Percentiles rank a stretch among this genome's conserved stretches.
Evolutionary conservation across 1,284 basidiomycete genomes (phyloP).

Genomic region (Malassezia sympodialis): DNA sequence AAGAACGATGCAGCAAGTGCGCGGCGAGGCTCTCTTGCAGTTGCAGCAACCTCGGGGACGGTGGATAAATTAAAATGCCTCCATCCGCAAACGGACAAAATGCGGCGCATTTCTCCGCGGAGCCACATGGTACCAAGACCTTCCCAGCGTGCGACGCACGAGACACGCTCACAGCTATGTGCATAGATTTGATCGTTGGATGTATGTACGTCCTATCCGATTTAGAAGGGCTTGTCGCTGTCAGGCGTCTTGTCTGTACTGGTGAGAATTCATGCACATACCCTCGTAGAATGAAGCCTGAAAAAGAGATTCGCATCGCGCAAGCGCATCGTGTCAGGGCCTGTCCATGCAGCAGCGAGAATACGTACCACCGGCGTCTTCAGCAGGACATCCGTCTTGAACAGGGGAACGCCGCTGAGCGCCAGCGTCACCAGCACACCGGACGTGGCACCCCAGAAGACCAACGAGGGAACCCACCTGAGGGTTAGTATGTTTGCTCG

Average conservation of each 20-base stretch:
- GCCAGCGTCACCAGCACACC: constrained; percentile 11
- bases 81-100: neutral
- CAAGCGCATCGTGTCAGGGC: neutral
- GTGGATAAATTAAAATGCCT: neutral
- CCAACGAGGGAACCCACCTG: constrained; percentile 18
- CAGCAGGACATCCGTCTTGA: constrained; percentile 14
- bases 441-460: constrained; percentile 11
- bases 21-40: neutral
- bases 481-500: constrained; percentile 2
- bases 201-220: neutral
- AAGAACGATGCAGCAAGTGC: neutral
- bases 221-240: constrained; percentile 19
- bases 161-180: neutral
- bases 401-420: constrained; percentile 16
- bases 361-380: constrained; percentile 16
- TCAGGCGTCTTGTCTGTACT: constrained; percentile 14
- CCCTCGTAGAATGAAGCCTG: constrained; percentile 18
- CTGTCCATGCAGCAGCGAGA: neutral
- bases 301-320: neutral
- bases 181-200: neutral
- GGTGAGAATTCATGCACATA: constrained; percentile 7
- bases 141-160: neutral
- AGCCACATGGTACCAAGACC: neutral
- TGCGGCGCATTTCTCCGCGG: neutral
- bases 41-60: neutral